phyloP scores from a whole-genome alignment of 2,329 filamentous ascomycete species.

The Pleurostoma richardsiae region DNA sequence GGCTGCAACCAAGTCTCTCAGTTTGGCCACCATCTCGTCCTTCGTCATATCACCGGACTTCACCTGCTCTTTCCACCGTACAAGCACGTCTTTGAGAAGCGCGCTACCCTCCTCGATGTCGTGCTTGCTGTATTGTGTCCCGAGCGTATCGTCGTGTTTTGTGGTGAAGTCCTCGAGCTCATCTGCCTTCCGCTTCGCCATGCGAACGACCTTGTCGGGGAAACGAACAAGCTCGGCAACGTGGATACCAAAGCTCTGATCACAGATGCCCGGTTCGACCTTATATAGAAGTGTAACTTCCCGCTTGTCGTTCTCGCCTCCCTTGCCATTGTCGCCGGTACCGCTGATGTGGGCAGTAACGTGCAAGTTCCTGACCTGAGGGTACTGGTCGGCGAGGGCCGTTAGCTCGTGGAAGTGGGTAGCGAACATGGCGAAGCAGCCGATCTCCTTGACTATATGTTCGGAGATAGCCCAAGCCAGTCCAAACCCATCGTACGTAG shows the following conservation, averaged over 20 bases:
- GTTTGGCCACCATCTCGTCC: constrained; percentile 70
- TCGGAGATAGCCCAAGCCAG: constrained; percentile 99
- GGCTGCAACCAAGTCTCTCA: constrained; percentile 73
- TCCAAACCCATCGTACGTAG: constrained; percentile 96
- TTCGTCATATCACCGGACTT: constrained; percentile 55
- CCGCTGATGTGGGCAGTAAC: constrained; percentile 88
- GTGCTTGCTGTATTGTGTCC: constrained; percentile 63
- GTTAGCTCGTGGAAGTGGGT: constrained; percentile 99
- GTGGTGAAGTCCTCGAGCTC: constrained; percentile 93
- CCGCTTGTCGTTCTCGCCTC: constrained; percentile 47
- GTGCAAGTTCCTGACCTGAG: constrained; percentile 87
- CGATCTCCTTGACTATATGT: constrained; percentile 92
- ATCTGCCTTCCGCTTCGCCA: constrained; percentile 98
- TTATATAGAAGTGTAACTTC: constrained; percentile 97
- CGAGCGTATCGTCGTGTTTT: constrained; percentile 58
- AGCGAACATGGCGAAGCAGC: constrained; percentile 90
- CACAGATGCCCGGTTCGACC: constrained; percentile 90
- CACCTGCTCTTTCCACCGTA: constrained; percentile 79
- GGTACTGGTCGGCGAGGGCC: constrained; percentile 78
- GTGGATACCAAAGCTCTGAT: constrained; percentile 97
- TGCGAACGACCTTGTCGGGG: constrained; percentile 93
- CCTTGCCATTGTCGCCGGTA: constrained; percentile 22
- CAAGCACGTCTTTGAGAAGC: constrained; percentile 76
- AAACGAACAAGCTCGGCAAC: constrained; percentile 96
- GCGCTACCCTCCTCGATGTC: constrained; percentile 87